Conservation (phyloP, 2,329 filamentous ascomycete genomes). For the Aureobasidium pullulans region DNA sequence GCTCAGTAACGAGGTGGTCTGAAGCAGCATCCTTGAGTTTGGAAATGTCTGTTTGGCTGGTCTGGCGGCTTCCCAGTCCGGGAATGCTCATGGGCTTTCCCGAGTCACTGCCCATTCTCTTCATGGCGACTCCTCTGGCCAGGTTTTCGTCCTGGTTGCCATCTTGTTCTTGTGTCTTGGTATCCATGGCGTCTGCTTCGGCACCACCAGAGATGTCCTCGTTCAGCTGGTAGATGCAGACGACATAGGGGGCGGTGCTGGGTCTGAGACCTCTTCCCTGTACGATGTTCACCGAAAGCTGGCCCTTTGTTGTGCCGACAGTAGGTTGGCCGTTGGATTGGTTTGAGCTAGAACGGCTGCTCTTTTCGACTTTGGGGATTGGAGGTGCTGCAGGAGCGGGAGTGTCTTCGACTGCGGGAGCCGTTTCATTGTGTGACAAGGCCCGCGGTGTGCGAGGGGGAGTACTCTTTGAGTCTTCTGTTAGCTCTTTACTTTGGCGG, state of each 20-base stretch:
- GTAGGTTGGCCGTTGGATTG: slow-evolving; percentile 38
- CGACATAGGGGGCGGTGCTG: slow-evolving; percentile 85
- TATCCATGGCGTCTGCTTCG: slow-evolving; percentile 48
- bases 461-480: slow-evolving; percentile 79
- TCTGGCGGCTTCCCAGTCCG: slow-evolving; percentile 84
- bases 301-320: slow-evolving; percentile 70
- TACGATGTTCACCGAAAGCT: slow-evolving; percentile 79
- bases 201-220: slow-evolving; percentile 91
- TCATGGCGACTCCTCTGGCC: slow-evolving; percentile 43
- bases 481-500: slow-evolving; percentile 68
- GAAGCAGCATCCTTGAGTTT: slow-evolving; percentile 53
- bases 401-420: slow-evolving; percentile 20
- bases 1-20: slow-evolving; percentile 66
- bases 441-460: slow-evolving; percentile 84
- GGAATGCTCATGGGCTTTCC: slow-evolving; percentile 88
- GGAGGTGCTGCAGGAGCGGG: slow-evolving; percentile 37
- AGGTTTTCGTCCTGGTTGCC: slow-evolving; percentile 50
- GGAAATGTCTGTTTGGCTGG: slow-evolving; percentile 80
- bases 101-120: slow-evolving; percentile 64
- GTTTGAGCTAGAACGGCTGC: slow-evolving; percentile 27
- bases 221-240: slow-evolving; percentile 93
- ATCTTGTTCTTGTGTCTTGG: slow-evolving; percentile 12
- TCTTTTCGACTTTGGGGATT: slow-evolving; percentile 28
- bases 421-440: slow-evolving; percentile 49
- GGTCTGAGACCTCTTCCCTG: slow-evolving; percentile 77